Evolutionary conservation across 129 eudicot species (phyloP).

Genomic region (Smallanthus sonchifolius): DNA sequence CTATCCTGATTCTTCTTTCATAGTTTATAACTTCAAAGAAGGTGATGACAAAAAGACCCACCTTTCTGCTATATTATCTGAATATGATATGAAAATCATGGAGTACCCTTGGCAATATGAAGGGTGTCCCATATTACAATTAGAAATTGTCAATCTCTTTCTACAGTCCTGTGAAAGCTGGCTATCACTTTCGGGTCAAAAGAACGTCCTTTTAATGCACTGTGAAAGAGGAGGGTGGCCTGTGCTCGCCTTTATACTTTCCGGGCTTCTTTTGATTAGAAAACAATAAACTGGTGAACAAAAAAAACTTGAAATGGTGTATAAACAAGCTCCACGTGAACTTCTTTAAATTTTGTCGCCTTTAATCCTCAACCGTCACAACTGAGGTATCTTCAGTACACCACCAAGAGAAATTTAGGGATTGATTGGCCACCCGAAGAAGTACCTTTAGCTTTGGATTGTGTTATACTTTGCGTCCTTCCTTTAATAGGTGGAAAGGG

Average conservation of each 20-base stretch:
- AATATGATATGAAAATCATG: slow-evolving; percentile 46
- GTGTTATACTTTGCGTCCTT: slow-evolving; percentile 67
- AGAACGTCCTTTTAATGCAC: slow-evolving; percentile 54
- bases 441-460: slow-evolving; percentile 68
- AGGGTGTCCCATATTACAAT: slow-evolving; percentile 54
- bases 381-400: slow-evolving; percentile 87
- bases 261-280: slow-evolving; percentile 46
- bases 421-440: slow-evolving; percentile 84
- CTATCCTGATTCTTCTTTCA: slow-evolving; percentile 46
- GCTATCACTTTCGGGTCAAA: slow-evolving; percentile 41
- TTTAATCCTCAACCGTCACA: slow-evolving; percentile 89
- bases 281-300: slow-evolving; percentile 51
- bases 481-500: slow-evolving; percentile 77
- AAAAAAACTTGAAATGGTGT: slow-evolving; percentile 55
- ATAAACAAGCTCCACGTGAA: slow-evolving; percentile 66
- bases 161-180: slow-evolving; percentile 53
- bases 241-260: slow-evolving; percentile 54
- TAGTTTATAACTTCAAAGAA: slow-evolving; percentile 53
- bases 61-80: slow-evolving; percentile 38
- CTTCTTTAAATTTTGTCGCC: slow-evolving; percentile 71
- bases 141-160: slow-evolving; percentile 47
- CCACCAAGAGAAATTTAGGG: slow-evolving; percentile 67
- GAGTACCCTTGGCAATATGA: slow-evolving; percentile 62
- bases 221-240: slow-evolving; percentile 71
- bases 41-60: slow-evolving; percentile 35